Base-by-base conservation (phyloP, 345 rosid genomes). In the Odontarrhena argentea region DNA sequence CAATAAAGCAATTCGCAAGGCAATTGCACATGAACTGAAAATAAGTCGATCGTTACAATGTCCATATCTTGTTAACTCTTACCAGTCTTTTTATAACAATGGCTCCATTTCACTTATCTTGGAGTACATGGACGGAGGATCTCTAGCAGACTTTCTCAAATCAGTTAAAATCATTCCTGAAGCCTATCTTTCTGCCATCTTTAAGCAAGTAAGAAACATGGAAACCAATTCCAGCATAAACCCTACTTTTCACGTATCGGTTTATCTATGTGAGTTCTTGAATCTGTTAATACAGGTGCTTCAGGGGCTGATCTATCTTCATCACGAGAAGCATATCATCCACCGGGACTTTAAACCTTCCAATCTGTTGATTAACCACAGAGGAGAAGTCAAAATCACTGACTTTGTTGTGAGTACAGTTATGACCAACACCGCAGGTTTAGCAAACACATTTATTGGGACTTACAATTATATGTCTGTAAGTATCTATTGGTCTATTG, bases 91-190 rank as follows among this genome's bases (percentile, higher is more conserved):
- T 70, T 91, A 91, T 54, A 80, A 69, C 38, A 91, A 91, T 78
- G 97, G 97, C 37, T 83, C 84, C 8, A 64, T 91, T 79, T 91
- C 97, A 22, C 83, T 91, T 15, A 86, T 91, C 68, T 80, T 91
- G 74, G 97, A 91, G 74, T 91, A 91, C 70, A 91, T 91, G 97
- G 92, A 91, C 69, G 96, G 96, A 4, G 97, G 97, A 60, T 91
- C 97, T 40, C 78, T 91, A 45, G 92, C 85, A 15, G 97, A 91
- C 73, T 82, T 91, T 67, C 84, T 87, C 55, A 87, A 71, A 70
- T 83, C 79, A 48, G 96, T 87, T 35, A 82, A 68, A 76, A 69
- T 83, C 67, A 86, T 91, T 55, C 92, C 91, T 46, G 97, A 91
- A 64, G 60, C 82, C 40, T 79, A 81, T 76, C 85, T 91, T 73